These are phyloP conservation scores for Apiospora saccharicola DNA, from an alignment of 2,329 filamentous ascomycete species.

Conservation along the genomic window DNA sequence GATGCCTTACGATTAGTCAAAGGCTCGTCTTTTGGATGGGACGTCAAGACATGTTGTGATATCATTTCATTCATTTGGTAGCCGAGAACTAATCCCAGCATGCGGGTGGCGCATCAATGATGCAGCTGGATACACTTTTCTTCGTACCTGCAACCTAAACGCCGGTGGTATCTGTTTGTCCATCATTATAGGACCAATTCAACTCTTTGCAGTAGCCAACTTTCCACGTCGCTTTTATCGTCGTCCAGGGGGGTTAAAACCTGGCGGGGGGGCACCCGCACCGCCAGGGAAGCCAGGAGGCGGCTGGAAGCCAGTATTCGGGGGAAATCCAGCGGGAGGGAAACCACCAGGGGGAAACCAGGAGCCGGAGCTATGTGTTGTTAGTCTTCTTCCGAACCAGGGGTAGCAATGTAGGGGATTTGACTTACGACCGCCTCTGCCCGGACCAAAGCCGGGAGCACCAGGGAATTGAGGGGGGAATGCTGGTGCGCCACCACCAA, in stretches of 20 bases:
- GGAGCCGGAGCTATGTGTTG: constrained; percentile 37
- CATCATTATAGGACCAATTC: constrained; percentile 7
- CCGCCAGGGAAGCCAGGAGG: constrained; percentile 60
- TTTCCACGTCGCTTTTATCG: constrained; percentile 51
- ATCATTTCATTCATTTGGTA: constrained; percentile 22
- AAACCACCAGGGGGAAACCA: constrained; percentile 50
- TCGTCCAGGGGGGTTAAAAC: constrained; percentile 78
- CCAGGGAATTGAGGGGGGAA: constrained; percentile 63
- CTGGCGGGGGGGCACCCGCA: constrained; percentile 62
- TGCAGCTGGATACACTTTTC: constrained; percentile 23
- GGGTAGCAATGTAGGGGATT: constrained; percentile 7
- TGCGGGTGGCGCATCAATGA: constrained; percentile 12
- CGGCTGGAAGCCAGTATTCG: constrained; percentile 51
- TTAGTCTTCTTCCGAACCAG: not conserved
- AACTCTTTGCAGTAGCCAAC: constrained; percentile 7
- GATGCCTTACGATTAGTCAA: too few relatives aligned
- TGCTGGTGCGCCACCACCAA: constrained; percentile 74
- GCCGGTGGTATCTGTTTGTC: constrained; percentile 26
- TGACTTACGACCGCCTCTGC: constrained; percentile 63
- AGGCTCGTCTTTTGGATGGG: too few relatives aligned
- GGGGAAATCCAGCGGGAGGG: constrained; percentile 54
- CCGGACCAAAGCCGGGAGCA: constrained; percentile 56
- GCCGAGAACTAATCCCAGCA: constrained; percentile 16
- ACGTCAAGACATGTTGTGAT: not conserved
- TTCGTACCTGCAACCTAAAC: constrained; percentile 24